Base-by-base conservation (phyloP, 495 filamentous ascomycete genomes). In the Pseudevernia furfuracea region DNA sequence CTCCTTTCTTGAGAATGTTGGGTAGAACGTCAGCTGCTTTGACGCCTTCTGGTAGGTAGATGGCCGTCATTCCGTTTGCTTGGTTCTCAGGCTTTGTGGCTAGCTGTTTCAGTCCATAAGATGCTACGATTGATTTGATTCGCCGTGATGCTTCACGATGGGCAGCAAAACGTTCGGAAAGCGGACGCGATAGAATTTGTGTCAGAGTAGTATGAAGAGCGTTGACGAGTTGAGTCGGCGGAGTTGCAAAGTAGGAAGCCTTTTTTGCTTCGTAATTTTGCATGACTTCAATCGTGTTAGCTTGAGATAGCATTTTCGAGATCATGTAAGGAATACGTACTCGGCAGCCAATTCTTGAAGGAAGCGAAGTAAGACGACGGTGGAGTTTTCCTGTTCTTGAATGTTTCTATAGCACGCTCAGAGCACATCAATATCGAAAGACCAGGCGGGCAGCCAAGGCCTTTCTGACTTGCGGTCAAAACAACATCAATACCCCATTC, bases 201-300 rank as follows among this genome's bases (percentile, higher is more conserved):
- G 74, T 85, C 36, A 98, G 81, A n/a, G 92, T 86, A 28, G 94
- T 97, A 80, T 98, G 90, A 49, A 98, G 85, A 41, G 94, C 94
- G 73, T 89, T 93, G 68, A 98, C 81, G 48, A 98, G 86, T 77
- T 98, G 94, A 9, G 94, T 96, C 17, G 91, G 89, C 0, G 94
- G 94, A 17, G 94, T 98, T 36, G 94, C 94, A 74, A 98, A 98
- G 80, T 98, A 98, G 17, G 91, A 96, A 49, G 95, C 84, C 77
- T 97, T 98, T 77, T 89, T 87, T 69, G 89, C 90, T 79, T 98
- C 94, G 78, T 98, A 98, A 74, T 96, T 96, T 79, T 92, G 85
- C 94, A 98, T 97, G 72, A 98, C 83, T 87, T 58, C 15, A 44
- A 36, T 34, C 64, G 43, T 63, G 58, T 69, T 59, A 66, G 66